phyloP scores from a whole-genome alignment of 768 basidiomycete genomes.

The Tremella mesenterica region DNA sequence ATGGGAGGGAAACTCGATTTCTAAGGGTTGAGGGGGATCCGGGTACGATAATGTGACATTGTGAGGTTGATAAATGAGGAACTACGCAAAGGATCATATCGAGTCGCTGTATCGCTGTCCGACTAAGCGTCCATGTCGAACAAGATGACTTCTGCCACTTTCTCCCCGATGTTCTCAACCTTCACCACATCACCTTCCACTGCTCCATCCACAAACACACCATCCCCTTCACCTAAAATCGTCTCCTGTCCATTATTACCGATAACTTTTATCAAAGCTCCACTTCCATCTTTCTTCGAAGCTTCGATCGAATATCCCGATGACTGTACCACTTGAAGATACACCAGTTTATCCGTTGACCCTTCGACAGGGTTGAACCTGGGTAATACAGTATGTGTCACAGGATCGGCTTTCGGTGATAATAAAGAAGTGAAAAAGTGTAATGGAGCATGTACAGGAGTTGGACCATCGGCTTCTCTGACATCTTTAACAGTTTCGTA shows the following conservation, averaged over 20 bases:
- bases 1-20: too few relatives aligned
- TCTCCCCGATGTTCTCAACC: slow-evolving; percentile 56
- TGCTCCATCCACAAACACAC: slow-evolving; percentile 59
- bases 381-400: slow-evolving; percentile 51
- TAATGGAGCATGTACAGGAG: slow-evolving; percentile 52
- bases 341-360: slow-evolving; percentile 54
- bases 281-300: slow-evolving; percentile 50
- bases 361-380: slow-evolving; percentile 8
- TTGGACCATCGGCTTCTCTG: slow-evolving; percentile 66
- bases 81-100: background rate
- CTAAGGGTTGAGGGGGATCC: too few relatives aligned
- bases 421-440: slow-evolving; percentile 65
- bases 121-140: slow-evolving; percentile 61
- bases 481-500: slow-evolving; percentile 54
- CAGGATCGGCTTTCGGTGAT: slow-evolving; percentile 51
- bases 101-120: too few relatives aligned
- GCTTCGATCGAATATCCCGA: slow-evolving; percentile 63
- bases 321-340: slow-evolving; percentile 77
- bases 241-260: slow-evolving; percentile 48
- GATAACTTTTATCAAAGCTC: slow-evolving; percentile 50
- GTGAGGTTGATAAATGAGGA: too few relatives aligned
- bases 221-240: slow-evolving; percentile 76
- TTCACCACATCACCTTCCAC: slow-evolving; percentile 47
- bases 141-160: slow-evolving; percentile 62
- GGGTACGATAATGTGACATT: too few relatives aligned